These are phyloP conservation scores for Zygosaccharomyces pseudorouxii DNA, from an alignment of 805 yeast genomes.

Conservation along the genomic window DNA sequence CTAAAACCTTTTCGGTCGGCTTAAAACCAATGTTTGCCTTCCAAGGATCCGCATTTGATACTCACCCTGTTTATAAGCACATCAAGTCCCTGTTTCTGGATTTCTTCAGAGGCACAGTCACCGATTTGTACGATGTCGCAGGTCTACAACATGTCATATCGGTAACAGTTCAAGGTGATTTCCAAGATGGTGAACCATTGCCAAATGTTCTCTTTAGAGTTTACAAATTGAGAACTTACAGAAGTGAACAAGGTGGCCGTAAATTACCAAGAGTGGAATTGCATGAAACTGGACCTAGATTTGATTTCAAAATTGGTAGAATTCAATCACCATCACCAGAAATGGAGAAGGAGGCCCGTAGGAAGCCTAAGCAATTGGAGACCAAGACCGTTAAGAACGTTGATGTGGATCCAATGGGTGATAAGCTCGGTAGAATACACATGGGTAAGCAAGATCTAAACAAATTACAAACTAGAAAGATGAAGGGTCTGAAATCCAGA, in stretches of 20 bases:
- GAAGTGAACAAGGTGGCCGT: conserved; percentile 59
- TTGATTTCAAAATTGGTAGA: conserved; percentile 90
- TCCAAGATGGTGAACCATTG: conserved; percentile 60
- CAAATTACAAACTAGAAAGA: conserved; percentile 91
- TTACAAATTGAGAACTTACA: conserved; percentile 74
- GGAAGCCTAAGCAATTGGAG: conserved; percentile 74
- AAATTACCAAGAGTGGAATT: conserved; percentile 91
- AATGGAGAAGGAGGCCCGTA: conserved; percentile 82
- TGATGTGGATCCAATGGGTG: conserved; percentile 85
- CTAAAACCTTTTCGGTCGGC: conserved; percentile 77
- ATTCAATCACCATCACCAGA: conserved; percentile 78
- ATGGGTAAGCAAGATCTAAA: conserved; percentile 91
- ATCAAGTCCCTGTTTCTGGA: conserved; percentile 85
- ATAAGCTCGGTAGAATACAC: conserved; percentile 92
- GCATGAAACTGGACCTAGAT: conserved; percentile 92
- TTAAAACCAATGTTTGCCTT: conserved; percentile 91
- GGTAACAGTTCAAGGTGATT: conserved; percentile 69
- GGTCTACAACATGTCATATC: conserved; percentile 91
- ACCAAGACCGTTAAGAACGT: conserved; percentile 85
- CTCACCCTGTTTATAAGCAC: conserved; percentile 80
- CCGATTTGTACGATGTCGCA: conserved; percentile 84
- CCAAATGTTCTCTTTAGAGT: conserved; percentile 89
- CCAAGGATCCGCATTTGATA: conserved; percentile 87
- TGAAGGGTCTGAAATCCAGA: conserved; percentile 92
- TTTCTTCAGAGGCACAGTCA: conserved; percentile 80